Evolutionary conservation across 108 stramenopile genomes (phyloP).

Genomic region (Mediolabrus comicus): DNA sequence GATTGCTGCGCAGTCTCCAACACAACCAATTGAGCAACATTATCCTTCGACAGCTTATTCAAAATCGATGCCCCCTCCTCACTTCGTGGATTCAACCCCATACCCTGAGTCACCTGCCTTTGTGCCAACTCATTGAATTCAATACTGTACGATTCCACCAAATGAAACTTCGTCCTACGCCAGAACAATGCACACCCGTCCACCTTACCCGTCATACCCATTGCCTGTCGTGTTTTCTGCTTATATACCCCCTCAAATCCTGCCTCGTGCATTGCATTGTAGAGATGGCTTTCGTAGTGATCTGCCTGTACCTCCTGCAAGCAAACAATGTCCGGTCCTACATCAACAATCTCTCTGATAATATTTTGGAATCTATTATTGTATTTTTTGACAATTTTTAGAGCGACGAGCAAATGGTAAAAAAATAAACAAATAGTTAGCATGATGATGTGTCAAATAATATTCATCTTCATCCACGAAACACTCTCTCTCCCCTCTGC

Average conservation of each 20-base stretch:
- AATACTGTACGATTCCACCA: constrained; percentile 94
- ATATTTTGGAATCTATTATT: constrained; percentile 82
- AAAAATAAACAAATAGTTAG: not conserved
- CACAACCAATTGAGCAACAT: constrained; percentile 96
- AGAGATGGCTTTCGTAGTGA: constrained; percentile 91
- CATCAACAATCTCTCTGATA: constrained; percentile 93
- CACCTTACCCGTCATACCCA: constrained; percentile 95
- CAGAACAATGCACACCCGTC: constrained; percentile 99
- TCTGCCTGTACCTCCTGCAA: constrained; percentile 99
- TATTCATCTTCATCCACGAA: too few relatives aligned
- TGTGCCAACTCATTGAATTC: constrained; percentile 97
- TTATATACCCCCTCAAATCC: constrained; percentile 98
- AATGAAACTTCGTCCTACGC: constrained; percentile 88
- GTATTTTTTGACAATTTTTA: too few relatives aligned
- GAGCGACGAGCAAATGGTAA: too few relatives aligned
- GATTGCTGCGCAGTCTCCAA: constrained; percentile 88
- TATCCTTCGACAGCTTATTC: constrained; percentile 94
- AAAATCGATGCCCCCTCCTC: constrained; percentile 87
- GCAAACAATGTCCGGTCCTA: constrained; percentile 93
- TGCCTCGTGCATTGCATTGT: constrained; percentile 83
- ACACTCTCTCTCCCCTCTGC: too few relatives aligned
- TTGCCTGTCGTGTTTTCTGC: constrained; percentile 94
- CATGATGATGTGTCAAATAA: too few relatives aligned
- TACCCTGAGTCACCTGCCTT: constrained; percentile 82
- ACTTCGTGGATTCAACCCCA: constrained; percentile 80